A percentile compares a stretch with the other conserved stretches of the same genome.
Evolutionary conservation across 352 stramenopile species (phyloP).

Genomic region (Elongisporangium senticosum): DNA sequence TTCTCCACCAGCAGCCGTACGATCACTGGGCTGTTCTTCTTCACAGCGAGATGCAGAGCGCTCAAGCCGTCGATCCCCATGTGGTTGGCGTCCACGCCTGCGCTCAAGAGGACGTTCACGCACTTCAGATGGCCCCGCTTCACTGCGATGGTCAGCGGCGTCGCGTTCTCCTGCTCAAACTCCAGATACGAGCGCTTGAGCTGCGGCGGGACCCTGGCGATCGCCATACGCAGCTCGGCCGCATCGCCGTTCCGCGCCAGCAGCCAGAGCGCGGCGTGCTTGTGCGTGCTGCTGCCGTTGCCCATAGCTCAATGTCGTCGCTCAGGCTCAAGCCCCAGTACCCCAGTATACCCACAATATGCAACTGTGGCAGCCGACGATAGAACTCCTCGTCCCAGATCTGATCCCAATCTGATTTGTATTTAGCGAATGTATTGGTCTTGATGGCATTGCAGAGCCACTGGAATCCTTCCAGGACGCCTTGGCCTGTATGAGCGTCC

Average conservation of each 20-base stretch:
- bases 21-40: background rate
- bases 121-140: slow-evolving; percentile 56
- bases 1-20: background rate
- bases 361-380: background rate
- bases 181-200: slow-evolving; percentile 58
- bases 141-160: slow-evolving; percentile 60
- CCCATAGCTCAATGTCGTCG: too few relatives aligned
- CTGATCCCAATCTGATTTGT: too few relatives aligned
- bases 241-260: slow-evolving; percentile 29
- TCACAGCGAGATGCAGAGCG: background rate
- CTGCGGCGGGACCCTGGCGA: slow-evolving; percentile 44
- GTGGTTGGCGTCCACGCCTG: slow-evolving; percentile 15
- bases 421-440: too few relatives aligned
- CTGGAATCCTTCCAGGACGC: background rate
- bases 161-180: slow-evolving; percentile 53
- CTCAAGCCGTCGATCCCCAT: background rate
- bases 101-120: slow-evolving; percentile 46
- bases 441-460: background rate
- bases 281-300: background rate
- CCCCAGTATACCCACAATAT: background rate
- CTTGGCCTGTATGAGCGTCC: background rate
- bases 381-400: too few relatives aligned
- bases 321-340: too few relatives aligned
- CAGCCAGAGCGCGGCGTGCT: background rate
- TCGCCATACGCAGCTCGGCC: slow-evolving; percentile 33